phyloP scores from a whole-genome alignment of 768 basidiomycete species.

The Inosperma sp. region DNA sequence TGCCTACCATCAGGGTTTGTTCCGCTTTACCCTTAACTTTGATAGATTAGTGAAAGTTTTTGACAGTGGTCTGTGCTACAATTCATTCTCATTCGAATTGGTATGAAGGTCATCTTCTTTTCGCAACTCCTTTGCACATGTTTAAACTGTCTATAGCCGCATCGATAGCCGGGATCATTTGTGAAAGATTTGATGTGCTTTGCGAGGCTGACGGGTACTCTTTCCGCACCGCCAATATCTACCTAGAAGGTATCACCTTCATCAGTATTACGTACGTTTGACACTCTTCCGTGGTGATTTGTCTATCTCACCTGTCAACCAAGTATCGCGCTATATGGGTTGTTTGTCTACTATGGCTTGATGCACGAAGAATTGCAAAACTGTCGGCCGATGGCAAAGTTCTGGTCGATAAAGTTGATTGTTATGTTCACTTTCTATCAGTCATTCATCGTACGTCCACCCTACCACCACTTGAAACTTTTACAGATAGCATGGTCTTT shows the following conservation, averaged over 20 bases:
- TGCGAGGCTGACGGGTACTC: conserved; percentile 62
- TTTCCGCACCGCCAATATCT: conserved; percentile 59
- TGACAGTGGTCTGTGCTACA: conserved; percentile 81
- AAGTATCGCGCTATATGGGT: conserved; percentile 81
- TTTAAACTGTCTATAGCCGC: conserved; percentile 33
- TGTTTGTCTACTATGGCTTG: conserved; percentile 78
- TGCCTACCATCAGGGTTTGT: conserved; percentile 76
- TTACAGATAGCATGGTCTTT: background rate
- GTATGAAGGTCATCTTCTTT: conserved; percentile 22
- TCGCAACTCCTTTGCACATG: background rate
- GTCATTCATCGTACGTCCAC: conserved; percentile 55
- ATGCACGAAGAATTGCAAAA: conserved; percentile 76
- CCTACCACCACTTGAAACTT: background rate
- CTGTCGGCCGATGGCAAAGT: conserved; percentile 76
- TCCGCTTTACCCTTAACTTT: background rate
- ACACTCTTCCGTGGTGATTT: background rate
- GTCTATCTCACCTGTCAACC: background rate
- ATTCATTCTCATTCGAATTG: conserved; percentile 70
- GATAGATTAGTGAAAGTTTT: background rate
- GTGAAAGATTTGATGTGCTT: conserved; percentile 61
- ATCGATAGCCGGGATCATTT: conserved; percentile 77
- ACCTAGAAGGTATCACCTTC: conserved; percentile 70
- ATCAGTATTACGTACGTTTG: conserved; percentile 67
- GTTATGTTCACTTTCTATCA: conserved; percentile 92
- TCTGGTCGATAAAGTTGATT: conserved; percentile 80